Evolutionary conservation across 2,329 filamentous ascomycete species (phyloP).

Genomic region (Amylocarpus encephaloides): DNA sequence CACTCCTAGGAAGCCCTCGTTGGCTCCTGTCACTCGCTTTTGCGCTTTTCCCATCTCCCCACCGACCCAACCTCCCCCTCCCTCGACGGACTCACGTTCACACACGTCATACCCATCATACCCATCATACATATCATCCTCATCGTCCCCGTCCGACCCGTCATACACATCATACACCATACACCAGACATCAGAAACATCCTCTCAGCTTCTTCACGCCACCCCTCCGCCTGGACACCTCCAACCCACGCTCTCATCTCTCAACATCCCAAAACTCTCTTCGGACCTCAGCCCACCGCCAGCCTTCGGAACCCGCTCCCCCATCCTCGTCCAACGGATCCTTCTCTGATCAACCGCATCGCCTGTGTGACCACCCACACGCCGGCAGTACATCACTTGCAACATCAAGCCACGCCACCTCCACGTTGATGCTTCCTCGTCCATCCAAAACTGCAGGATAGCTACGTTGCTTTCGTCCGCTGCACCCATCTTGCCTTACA

Average conservation of each 20-base stretch:
- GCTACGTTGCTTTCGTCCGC: slow-evolving; percentile 29
- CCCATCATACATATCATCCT: too few relatives aligned
- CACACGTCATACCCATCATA: background rate
- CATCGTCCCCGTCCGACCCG: too few relatives aligned
- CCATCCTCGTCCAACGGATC: slow-evolving; percentile 13
- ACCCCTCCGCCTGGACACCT: too few relatives aligned
- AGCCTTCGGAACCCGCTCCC: slow-evolving; percentile 26
- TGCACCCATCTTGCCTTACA: slow-evolving; percentile 22
- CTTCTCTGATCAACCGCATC: slow-evolving; percentile 1
- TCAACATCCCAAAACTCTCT: background rate
- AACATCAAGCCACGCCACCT: slow-evolving; percentile 6
- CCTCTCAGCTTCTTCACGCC: too few relatives aligned
- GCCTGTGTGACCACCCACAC: slow-evolving; percentile 1
- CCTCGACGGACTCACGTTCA: background rate
- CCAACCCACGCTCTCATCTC: background rate
- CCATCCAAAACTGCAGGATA: slow-evolving; percentile 18
- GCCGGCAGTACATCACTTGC: slow-evolving; percentile 5
- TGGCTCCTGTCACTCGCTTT: slow-evolving; percentile 71
- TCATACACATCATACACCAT: too few relatives aligned
- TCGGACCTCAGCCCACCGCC: slow-evolving; percentile 26
- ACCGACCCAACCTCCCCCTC: background rate
- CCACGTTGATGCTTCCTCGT: slow-evolving; percentile 24
- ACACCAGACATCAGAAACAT: too few relatives aligned
- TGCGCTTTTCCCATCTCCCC: slow-evolving; percentile 15
- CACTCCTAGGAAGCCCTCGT: slow-evolving; percentile 60